Percentiles rank a stretch among this genome's conserved stretches.
Evolutionary conservation across 345 rosid species (phyloP).

Genomic region (Ricinus communis): DNA sequence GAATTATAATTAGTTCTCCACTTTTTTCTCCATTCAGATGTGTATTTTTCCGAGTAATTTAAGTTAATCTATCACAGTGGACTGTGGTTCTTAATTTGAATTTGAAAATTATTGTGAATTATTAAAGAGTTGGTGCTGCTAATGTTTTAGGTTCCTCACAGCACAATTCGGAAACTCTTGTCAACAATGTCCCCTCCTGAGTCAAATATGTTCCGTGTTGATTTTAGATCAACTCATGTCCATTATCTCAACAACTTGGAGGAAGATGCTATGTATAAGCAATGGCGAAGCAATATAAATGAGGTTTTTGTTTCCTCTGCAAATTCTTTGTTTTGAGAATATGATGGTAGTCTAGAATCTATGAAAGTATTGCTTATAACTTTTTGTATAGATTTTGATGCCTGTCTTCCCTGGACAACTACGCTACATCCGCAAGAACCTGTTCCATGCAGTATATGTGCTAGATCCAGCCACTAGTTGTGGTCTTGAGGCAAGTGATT

Average conservation of each 20-base stretch:
- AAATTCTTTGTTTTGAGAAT: constrained; percentile 13
- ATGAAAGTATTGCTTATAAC: constrained; percentile 19
- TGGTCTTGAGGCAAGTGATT: constrained; percentile 82
- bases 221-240: constrained; percentile 87
- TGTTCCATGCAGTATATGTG: constrained; percentile 90
- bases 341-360: constrained; percentile 23
- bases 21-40: not conserved
- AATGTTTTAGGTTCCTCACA: constrained; percentile 57
- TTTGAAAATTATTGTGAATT: constrained; percentile 18
- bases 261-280: constrained; percentile 95
- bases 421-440: constrained; percentile 91
- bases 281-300: constrained; percentile 88
- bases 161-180: constrained; percentile 60
- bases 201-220: constrained; percentile 71
- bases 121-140: constrained; percentile 17
- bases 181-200: constrained; percentile 67
- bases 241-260: constrained; percentile 93
- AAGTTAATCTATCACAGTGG: not conserved
- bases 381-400: constrained; percentile 75
- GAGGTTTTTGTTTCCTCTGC: constrained; percentile 50
- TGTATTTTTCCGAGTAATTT: not conserved
- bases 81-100: constrained; percentile 16
- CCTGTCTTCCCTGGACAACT: constrained; percentile 96
- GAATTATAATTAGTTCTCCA: not conserved
- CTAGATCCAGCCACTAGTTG: constrained; percentile 84